These are phyloP conservation scores for Lichtheimia ramosa DNA, from an alignment of 371 early-diverging fungal genomes.

Conservation along the genomic window DNA sequence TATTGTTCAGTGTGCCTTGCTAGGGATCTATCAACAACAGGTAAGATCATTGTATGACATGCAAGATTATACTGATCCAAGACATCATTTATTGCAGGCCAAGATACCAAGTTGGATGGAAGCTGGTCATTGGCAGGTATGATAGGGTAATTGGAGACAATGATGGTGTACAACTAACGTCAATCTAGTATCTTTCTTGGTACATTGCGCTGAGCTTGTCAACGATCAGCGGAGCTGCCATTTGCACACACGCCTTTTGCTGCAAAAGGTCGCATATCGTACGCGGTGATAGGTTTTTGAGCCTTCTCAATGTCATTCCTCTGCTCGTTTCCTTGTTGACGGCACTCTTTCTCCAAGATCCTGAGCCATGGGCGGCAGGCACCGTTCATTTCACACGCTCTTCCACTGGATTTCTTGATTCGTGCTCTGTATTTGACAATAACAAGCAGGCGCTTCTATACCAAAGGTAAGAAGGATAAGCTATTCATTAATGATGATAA, in stretches of 20 bases:
- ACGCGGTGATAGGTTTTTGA: slow-evolving; percentile 23
- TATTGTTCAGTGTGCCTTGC: slow-evolving; percentile 25
- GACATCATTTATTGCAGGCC: slow-evolving; percentile 10
- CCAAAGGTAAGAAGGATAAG: slow-evolving; percentile 17
- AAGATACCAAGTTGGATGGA: slow-evolving; percentile 25
- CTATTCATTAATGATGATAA: background rate
- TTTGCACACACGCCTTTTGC: slow-evolving; percentile 27
- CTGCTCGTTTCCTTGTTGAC: slow-evolving; percentile 8
- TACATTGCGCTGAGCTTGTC: slow-evolving; percentile 23
- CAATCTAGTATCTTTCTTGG: slow-evolving; percentile 26
- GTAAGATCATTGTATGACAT: slow-evolving; percentile 4
- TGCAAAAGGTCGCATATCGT: slow-evolving; percentile 21
- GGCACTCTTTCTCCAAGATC: slow-evolving; percentile 15
- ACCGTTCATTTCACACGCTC: slow-evolving; percentile 24
- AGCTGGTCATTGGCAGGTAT: slow-evolving; percentile 38
- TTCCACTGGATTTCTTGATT: slow-evolving; percentile 19
- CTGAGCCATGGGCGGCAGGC: slow-evolving; percentile 37
- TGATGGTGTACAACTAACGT: background rate
- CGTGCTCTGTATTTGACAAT: slow-evolving; percentile 21
- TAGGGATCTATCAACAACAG: slow-evolving; percentile 18
- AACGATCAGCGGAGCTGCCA: slow-evolving; percentile 12
- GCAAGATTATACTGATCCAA: background rate
- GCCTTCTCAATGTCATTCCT: slow-evolving; percentile 16
- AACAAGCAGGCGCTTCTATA: slow-evolving; percentile 16
- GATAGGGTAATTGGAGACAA: background rate